Evolutionary conservation across 306 rosid species (phyloP).

Genomic region (Medicago lupulina): DNA sequence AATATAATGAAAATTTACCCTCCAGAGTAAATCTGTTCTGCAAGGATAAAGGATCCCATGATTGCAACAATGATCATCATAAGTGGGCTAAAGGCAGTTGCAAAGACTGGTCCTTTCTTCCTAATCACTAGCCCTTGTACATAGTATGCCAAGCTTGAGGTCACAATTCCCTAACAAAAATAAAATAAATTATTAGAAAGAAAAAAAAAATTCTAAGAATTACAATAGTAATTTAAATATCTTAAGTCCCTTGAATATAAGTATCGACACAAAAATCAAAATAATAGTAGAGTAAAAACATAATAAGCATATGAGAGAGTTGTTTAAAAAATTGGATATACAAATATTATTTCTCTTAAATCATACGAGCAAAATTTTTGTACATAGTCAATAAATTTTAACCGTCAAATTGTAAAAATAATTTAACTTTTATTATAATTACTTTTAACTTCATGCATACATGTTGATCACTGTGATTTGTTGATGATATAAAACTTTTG

Average conservation of each 20-base stretch:
- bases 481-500: not conserved
- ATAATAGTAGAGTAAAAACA: too few relatives aligned
- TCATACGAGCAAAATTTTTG: too few relatives aligned
- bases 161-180: slow-evolving; percentile 74
- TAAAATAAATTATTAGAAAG: not conserved
- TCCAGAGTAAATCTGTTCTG: slow-evolving; percentile 87
- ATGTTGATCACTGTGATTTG: too few relatives aligned
- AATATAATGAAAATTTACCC: slow-evolving; percentile 53
- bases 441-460: too few relatives aligned
- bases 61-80: slow-evolving; percentile 92
- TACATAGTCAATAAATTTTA: too few relatives aligned
- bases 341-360: too few relatives aligned
- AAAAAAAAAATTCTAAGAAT: not conserved
- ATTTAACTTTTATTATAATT: too few relatives aligned
- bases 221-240: too few relatives aligned
- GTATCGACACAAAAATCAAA: too few relatives aligned
- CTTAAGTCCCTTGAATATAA: not conserved
- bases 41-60: slow-evolving; percentile 86
- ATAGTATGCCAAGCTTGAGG: slow-evolving; percentile 84
- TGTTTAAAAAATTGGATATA: too few relatives aligned
- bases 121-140: slow-evolving; percentile 95
- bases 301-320: too few relatives aligned
- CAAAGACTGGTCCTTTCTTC: slow-evolving; percentile 92
- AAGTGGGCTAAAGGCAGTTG: slow-evolving; percentile 97
- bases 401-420: too few relatives aligned